Conservation (phyloP, 345 rosid species). For the Eucalyptus sp. region DNA sequence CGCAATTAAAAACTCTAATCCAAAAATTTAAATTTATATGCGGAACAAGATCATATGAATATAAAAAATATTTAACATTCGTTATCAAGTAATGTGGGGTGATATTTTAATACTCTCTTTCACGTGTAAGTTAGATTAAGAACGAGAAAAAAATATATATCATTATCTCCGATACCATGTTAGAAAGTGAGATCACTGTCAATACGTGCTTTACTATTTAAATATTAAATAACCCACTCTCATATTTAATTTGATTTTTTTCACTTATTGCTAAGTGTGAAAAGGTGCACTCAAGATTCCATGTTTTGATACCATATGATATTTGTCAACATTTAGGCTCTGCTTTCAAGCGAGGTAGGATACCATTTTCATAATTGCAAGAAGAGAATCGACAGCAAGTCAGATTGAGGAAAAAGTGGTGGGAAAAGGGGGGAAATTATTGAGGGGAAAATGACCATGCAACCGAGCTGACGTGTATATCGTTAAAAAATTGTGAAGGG, state of each 20-base stretch:
- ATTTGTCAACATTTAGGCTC: too few species aligned
- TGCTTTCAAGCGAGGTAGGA: not conserved
- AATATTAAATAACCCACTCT: too few species aligned
- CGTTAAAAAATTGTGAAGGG: not conserved
- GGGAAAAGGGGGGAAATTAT: not conserved
- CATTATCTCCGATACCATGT: fast-evolving
- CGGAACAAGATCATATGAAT: too few species aligned
- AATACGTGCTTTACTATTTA: fast-evolving
- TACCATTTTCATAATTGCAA: not conserved
- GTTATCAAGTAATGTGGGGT: fast-evolving
- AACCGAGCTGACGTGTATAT: not conserved
- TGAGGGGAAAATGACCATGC: not conserved
- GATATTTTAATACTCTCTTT: too few species aligned
- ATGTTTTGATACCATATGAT: too few species aligned
- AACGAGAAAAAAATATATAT: fast-evolving
- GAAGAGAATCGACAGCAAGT: not conserved
- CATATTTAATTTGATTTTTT: not conserved
- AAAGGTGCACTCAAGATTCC: too few species aligned
- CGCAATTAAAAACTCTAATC: fast-evolving
- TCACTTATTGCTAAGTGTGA: too few species aligned
- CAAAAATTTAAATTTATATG: too few species aligned
- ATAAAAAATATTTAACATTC: too few species aligned
- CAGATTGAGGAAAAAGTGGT: not conserved
- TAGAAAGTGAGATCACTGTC: too few species aligned
- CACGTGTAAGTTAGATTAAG: fast-evolving